Base-by-base conservation (phyloP, 2,329 filamentous ascomycete genomes). In the Verticillium albo-atrum region DNA sequence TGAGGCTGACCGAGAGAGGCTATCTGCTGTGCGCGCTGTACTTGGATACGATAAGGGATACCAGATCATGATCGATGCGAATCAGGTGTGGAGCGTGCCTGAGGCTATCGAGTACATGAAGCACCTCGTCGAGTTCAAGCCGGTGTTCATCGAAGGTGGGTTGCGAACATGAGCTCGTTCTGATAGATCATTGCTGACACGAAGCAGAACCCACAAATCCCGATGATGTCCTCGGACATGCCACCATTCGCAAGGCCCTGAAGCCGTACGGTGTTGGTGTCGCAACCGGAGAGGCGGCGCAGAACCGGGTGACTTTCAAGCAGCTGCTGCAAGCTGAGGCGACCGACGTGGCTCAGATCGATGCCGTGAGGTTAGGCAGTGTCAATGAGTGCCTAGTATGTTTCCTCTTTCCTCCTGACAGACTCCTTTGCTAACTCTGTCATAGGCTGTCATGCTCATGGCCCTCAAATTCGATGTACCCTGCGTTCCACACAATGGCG, bases 281-380 rank as follows among this genome's bases (percentile, higher is more conserved):
- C n/a, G 87, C 87, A 12, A 89, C 87, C 0, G 87, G 87, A 54
- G 87, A 89, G 73, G 89, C 89, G 83, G 88, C 85, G 71, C 87
- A 89, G 71, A 89, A 89, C 73, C 81, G 87, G 30, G 84, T 89
- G 57, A 86, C 89, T 68, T 89, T 89, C 80, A 89, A 89, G 75
- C 87, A 89, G 68, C 80, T 89, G 58, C 79, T 89, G 20, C 80
- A 84, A 64, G 79, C 83, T 17, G 82, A 82, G 51, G 85, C 87
- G 23, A 84, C 89, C 66, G 87, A 87, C 62, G 80, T 89, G 25
- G 85, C 85, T 65, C 87, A 89, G 68, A 85, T 88, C 62, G 87
- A 89, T 66, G 87, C 87, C 3, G 89, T 86, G 74, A 82, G 87
- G 14, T 81, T 89, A 58, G 87, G 87, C 27, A 86, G 87, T 62